Percentiles rank a stretch among this genome's conserved stretches.
phyloP scores from a whole-genome alignment of 106 monocot species.

The Apostasia shenzhenica region DNA sequence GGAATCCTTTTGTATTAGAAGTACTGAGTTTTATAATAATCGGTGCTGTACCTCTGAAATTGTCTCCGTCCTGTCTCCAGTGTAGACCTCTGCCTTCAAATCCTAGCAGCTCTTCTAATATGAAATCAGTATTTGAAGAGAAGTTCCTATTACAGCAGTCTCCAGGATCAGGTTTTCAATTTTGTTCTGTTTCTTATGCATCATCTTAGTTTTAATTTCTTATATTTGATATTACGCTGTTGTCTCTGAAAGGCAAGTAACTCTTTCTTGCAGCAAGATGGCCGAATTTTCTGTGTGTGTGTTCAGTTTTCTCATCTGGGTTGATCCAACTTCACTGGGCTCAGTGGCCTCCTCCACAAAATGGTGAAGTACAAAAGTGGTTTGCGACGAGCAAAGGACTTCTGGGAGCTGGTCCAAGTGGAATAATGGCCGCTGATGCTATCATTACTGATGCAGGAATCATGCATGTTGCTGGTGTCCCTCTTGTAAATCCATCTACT shows the following conservation, averaged over 20 bases:
- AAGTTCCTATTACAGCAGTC: conserved; percentile 70
- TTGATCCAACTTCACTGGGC: conserved; percentile 98
- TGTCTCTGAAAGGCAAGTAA: not conserved
- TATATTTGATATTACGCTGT: not conserved
- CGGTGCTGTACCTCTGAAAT: too few species aligned
- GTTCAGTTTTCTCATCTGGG: conserved; percentile 98
- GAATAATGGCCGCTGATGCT: conserved; percentile 99
- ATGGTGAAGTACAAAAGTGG: conserved; percentile 47
- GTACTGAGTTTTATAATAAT: too few species aligned
- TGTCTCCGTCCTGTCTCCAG: conserved; percentile 24
- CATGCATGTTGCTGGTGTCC: conserved; percentile 96
- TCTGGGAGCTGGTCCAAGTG: conserved; percentile 94
- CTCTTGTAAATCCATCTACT: conserved; percentile 96
- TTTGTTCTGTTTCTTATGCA: not conserved
- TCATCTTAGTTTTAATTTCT: not conserved
- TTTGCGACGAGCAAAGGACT: conserved; percentile 98
- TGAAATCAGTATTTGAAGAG: conserved; percentile 71
- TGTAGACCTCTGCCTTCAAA: conserved; percentile 82
- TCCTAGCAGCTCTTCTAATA: conserved; percentile 38
- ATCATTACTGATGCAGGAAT: conserved; percentile 89
- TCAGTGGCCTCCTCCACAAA: conserved; percentile 72
- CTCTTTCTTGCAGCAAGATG: conserved; percentile 66
- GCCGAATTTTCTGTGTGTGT: conserved; percentile 94
- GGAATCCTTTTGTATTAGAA: too few species aligned
- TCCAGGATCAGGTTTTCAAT: conserved; percentile 59